Evolutionary conservation across 768 basidiomycete species (phyloP).

Genomic region (Mycena capillaripes): DNA sequence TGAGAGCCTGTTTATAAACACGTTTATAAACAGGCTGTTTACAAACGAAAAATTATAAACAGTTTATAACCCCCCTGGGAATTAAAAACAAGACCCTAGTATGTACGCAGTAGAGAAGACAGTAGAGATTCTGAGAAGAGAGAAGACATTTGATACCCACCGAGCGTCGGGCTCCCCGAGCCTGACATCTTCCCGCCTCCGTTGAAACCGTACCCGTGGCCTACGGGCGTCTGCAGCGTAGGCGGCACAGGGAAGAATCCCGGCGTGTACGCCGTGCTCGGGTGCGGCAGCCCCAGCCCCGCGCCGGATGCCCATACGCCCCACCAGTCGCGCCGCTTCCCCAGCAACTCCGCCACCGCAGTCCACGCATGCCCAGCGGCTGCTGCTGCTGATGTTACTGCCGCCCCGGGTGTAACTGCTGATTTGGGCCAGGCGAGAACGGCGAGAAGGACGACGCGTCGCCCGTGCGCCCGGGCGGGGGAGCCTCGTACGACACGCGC

Average conservation of each 20-base stretch:
- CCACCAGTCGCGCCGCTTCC: constrained; percentile 53
- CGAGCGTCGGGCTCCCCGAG: constrained; percentile 55
- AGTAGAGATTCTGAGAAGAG: too few relatives aligned
- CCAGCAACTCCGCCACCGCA: constrained; percentile 36
- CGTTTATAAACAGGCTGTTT: too few relatives aligned
- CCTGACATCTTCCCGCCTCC: constrained; percentile 44
- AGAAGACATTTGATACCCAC: too few relatives aligned
- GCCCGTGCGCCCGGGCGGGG: too few relatives aligned
- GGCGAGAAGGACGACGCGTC: constrained; percentile 76
- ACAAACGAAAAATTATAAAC: too few relatives aligned
- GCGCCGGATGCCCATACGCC: constrained; percentile 50
- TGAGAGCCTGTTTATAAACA: too few relatives aligned
- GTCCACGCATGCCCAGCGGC: constrained; percentile 25
- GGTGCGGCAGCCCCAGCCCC: constrained; percentile 61
- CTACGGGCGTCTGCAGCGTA: constrained; percentile 32
- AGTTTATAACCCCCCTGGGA: too few relatives aligned
- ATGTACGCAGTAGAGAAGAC: too few relatives aligned
- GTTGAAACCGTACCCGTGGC: too few relatives aligned
- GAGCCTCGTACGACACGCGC: constrained; percentile 31
- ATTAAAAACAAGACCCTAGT: too few relatives aligned
- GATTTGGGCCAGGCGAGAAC: constrained; percentile 86
- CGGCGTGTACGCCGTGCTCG: constrained; percentile 64
- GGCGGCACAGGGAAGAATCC: constrained; percentile 60
- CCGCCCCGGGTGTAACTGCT: too few relatives aligned
- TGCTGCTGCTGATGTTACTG: too few relatives aligned